These are phyloP conservation scores for Thelephora aurantiotincta DNA, from an alignment of 768 basidiomycete genomes.

Conservation along the genomic window DNA sequence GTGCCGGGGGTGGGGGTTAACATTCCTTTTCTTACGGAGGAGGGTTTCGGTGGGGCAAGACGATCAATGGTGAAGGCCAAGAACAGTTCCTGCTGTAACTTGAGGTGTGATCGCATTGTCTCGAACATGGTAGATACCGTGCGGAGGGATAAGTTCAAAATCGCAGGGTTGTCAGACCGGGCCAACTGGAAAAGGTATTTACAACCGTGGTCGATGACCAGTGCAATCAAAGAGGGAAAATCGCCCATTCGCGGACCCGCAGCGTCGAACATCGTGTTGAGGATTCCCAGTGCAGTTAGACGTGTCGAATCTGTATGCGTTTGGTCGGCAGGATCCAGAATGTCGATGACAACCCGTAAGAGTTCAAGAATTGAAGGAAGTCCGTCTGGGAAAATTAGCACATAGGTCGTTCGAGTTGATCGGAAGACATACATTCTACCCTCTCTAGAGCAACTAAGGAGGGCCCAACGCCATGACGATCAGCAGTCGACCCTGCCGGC, in stretches of 20 bases:
- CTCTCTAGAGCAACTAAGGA: no score
- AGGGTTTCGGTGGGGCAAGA: constrained; percentile 42
- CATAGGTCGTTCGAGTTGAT: not conserved
- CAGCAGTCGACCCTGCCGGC: not conserved
- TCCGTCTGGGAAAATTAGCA: constrained; percentile 40
- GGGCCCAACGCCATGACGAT: no score
- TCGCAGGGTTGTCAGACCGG: constrained; percentile 70
- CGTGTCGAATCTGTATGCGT: constrained; percentile 95
- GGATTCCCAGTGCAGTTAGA: constrained; percentile 71
- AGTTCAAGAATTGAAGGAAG: constrained; percentile 88
- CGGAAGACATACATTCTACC: not conserved
- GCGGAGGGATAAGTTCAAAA: constrained; percentile 72
- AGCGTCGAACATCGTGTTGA: constrained; percentile 80
- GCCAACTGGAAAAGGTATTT: constrained; percentile 96
- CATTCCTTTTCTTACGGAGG: constrained; percentile 9
- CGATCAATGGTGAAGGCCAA: constrained; percentile 89
- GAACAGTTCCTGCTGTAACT: constrained; percentile 91
- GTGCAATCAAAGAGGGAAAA: constrained; percentile 63
- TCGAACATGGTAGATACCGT: constrained; percentile 81
- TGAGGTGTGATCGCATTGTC: constrained; percentile 73
- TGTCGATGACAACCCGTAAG: constrained; percentile 85
- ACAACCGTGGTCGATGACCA: constrained; percentile 83
- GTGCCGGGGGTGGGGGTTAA: constrained; percentile 12
- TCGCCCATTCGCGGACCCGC: constrained; percentile 62
- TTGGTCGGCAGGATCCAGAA: constrained; percentile 88